Evolutionary conservation across 2,329 filamentous ascomycete species (phyloP).

Genomic region (Ascochyta koolunga): DNA sequence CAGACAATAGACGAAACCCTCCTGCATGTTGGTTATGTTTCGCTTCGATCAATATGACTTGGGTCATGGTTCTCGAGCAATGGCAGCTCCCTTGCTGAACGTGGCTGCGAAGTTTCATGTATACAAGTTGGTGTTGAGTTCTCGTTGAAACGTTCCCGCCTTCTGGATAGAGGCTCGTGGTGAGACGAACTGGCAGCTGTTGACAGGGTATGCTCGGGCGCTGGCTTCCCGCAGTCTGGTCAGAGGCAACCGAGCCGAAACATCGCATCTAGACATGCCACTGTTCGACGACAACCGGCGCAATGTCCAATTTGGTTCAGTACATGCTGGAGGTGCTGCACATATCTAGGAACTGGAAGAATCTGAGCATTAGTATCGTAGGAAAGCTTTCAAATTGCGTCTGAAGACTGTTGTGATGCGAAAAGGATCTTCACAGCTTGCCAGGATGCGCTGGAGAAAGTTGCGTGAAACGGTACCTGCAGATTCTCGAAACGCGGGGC

Average conservation of each 20-base stretch:
- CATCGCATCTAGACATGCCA: background rate
- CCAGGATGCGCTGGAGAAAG: background rate
- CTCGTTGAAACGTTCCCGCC: constrained; percentile 24
- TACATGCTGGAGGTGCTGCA: background rate
- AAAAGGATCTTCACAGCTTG: background rate
- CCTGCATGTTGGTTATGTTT: constrained; percentile 26
- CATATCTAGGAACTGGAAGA: background rate
- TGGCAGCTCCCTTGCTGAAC: constrained; percentile 18
- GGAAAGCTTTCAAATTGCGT: background rate
- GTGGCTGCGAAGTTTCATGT: constrained; percentile 13
- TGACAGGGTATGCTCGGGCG: constrained; percentile 31
- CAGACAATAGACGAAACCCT: constrained; percentile 12
- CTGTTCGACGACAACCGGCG: background rate
- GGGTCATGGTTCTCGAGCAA: constrained; percentile 6
- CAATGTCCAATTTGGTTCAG: background rate
- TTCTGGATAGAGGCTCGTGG: constrained; percentile 21
- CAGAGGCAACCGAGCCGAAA: constrained; percentile 8
- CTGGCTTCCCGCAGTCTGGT: constrained; percentile 14
- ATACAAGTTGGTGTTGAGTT: constrained; percentile 15
- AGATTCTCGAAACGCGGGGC: constrained; percentile 39
- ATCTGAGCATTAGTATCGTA: too few species aligned
- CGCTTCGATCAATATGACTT: constrained; percentile 19
- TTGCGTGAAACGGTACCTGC: constrained; percentile 44
- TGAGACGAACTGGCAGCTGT: constrained; percentile 23
- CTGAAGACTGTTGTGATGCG: background rate